These are phyloP conservation scores for Podila epigama DNA, from an alignment of 192 early-diverging fungal genomes.

Conservation along the genomic window DNA sequence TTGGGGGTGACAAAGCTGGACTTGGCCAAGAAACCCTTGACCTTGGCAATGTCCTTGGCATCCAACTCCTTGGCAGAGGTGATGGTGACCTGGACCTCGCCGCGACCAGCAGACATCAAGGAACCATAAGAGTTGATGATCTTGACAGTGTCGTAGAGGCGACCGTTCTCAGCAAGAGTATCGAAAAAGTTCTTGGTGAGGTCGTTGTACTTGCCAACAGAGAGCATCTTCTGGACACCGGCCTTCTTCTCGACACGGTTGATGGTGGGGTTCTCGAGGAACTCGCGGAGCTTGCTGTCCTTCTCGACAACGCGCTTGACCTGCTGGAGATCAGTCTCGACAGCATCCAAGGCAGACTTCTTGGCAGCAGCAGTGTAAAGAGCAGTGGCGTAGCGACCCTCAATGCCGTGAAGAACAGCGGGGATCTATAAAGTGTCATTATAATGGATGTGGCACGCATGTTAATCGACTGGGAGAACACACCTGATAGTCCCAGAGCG, in stretches of 20 bases:
- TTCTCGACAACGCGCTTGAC: constrained; percentile 73
- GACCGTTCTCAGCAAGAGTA: constrained; percentile 93
- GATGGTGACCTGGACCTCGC: constrained; percentile 86
- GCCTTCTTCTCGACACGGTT: constrained; percentile 80
- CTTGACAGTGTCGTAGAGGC: constrained; percentile 83
- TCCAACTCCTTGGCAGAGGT: constrained; percentile 91
- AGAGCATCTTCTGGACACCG: constrained; percentile 72
- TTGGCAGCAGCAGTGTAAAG: constrained; percentile 93
- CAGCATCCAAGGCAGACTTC: constrained; percentile 76
- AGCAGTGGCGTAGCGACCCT: constrained; percentile 97
- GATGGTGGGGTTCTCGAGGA: constrained; percentile 89
- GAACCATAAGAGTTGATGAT: constrained; percentile 81
- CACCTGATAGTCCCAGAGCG: too few species aligned
- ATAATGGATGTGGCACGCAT: too few species aligned
- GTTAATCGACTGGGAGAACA: too few species aligned
- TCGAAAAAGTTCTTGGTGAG: constrained; percentile 93
- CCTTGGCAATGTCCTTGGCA: constrained; percentile 68
- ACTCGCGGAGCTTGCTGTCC: constrained; percentile 73
- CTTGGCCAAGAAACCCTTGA: constrained; percentile 84
- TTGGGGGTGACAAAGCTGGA: constrained; percentile 77
- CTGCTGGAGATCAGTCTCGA: constrained; percentile 84
- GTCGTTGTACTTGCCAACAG: constrained; percentile 74
- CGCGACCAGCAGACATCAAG: constrained; percentile 90
- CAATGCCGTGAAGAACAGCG: constrained; percentile 87
- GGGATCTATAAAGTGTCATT: constrained; percentile 66